Evolutionary conservation across 1,139 yeast genomes (phyloP), one percentile per base, ranked within the genome.

Genomic region (Geotrichum bryndzae): DNA sequence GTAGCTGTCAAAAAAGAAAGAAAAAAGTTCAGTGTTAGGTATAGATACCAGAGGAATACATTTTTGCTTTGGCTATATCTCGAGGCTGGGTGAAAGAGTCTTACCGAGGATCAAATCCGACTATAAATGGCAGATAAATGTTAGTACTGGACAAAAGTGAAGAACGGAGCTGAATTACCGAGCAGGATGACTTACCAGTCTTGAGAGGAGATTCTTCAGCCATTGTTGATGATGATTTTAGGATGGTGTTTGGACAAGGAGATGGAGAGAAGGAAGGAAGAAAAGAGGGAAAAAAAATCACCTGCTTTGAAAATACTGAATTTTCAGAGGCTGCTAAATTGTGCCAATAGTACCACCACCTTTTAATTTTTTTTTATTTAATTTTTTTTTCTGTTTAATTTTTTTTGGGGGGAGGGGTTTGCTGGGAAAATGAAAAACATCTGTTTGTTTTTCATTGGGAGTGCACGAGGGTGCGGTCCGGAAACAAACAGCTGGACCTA

Each of bases 181-280:
- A 35, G 5, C 27, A 13, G 35, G 5, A 94, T 80, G 87, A 88
- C 74, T 90, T 94, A 68, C 90, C 94, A 66, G 96, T 88, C 70
- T 85, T 89, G 75, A 88, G 82, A 69, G 75, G 70, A 71, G 75
- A 69, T 56, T 76, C 79, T 64, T 78, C 70, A 78, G 76, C 76
- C 64, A 59, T 69, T 60, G 38, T 63, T 35, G 61, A 38, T 57
- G 74, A 50, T 41, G 23, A 41, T 41, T n/a, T 7, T 41, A n/a
- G n/a, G 48, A 41, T 41, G n/a, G 18, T n/a, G 48, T 41, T 7
- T 41, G 48, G 22, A 15, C 22, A 27, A 22, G 29, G 33, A 27
- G 27, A 55, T 27, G 33, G 11, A 29, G 8, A 22, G 23, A 31
- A 55, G 29, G 53, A 48, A 22, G 29, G 33, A 48, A 48, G 31